Evolutionary conservation across 1,284 basidiomycete species (phyloP), one percentile per base, ranked within the genome.

Genomic region (Caloboletus firmus): DNA sequence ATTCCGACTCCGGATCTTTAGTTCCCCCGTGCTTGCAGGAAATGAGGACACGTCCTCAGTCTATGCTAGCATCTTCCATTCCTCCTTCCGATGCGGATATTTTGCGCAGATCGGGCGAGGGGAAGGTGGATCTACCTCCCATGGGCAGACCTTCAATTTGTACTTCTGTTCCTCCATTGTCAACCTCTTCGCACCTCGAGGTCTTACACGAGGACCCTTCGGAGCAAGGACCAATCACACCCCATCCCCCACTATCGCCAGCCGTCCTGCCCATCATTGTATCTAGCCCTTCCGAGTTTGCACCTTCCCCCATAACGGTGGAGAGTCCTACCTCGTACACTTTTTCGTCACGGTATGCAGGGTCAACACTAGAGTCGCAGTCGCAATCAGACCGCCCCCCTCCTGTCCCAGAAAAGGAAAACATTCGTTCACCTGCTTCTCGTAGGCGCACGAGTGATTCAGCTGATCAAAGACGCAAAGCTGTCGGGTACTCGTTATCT

Each of bases 141-240:
- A n/a, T 35, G 6, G 43, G 54, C 7, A 71, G 65, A 46, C 64
- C 61, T 5, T 68, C 66, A 1, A 37, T 59, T 12, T 64, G 45
- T 2, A 71, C 55, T 32, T 65, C 65, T 4, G 35, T 57, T 0
- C 57, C 59, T 12, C 65, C 63, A 4, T 18, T 72, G 10, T 68
- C 68, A 1, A 32, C 51, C 13, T 56, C 67, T 39, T 64, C 67
- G 0, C 39, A 41, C 47, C 65, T 68, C 46, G 66, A 72, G 46
- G 68, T 68, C 32, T 51, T 68, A 0, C 70, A 58, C 1, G 70
- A 71, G 49, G 70, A 68, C 20, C 68, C 68, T 3, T 62, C 46
- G 26, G 65, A 65, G 32, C 58, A 58, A 30, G 40, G 30, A 6
- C 65, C 53, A 3, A 30, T 61, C 54, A 57, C 55, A 0, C 57